Evolutionary conservation across 106 monocot genomes (phyloP), one percentile per base, ranked within the genome.

Genomic region (Dendrobium catenatum): DNA sequence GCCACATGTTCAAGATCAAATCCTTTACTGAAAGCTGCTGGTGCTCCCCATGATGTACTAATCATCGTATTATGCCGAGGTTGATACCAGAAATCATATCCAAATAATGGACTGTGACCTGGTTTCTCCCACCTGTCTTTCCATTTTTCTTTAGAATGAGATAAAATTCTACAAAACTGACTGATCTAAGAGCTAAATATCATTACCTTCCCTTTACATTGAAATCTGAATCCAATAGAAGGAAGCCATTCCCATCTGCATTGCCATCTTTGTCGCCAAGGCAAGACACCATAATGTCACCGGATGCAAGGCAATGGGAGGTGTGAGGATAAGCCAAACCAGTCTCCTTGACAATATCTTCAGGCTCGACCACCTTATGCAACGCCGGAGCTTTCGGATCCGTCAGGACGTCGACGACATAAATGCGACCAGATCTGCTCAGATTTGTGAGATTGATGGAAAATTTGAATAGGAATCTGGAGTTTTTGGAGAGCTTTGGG

Each of bases 51-150:
- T 77, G 98, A 91, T 66, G 98, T 85, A 75, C 98, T 98, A 75
- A 98, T 92, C 98, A 98, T 98, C 5, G 89, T 95, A 76, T 91
- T 91, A 79, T 98, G 93, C 58, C 93, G 86, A 27, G 98, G 98
- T 74, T 98, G 98, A 78, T 98, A 98, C 98, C 98, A 98, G 87
- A 87, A 98, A 85, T 98, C 98, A 83, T 98, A 95, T 4, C 98
- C 98, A 88, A 91, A 98, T 18, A 79, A 73, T 59, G 98, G 98
- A 61, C 88, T 91, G 79, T 98, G 91, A 26, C 95, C 98, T 73
- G 98, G 98, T 81, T 91, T 98, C 81, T 98, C 98, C 98, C 98
- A 98, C 80, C 98, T 98, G 68, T n/a, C 17, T 42, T 19, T 4
- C n/a, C 19, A 54, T 0, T 5, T 9, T 5, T 8, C 4, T 5